Evolutionary conservation across 345 rosid species (phyloP).

Genomic region (Rhodamnia argentea): DNA sequence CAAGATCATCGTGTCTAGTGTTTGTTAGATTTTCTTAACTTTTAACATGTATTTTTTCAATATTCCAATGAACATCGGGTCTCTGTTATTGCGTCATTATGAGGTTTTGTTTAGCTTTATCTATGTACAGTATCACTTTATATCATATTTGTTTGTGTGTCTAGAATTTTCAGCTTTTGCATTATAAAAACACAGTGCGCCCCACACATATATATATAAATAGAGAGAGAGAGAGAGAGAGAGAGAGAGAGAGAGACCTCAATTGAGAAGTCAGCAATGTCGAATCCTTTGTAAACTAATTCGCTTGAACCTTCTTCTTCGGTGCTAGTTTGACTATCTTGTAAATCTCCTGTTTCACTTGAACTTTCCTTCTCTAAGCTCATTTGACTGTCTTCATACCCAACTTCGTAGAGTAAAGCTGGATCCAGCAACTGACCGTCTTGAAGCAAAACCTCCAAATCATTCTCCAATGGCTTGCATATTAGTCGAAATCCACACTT

Average conservation of each 20-base stretch:
- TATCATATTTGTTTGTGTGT: background rate
- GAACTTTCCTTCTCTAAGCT: background rate
- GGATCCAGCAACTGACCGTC: background rate
- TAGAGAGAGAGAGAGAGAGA: background rate
- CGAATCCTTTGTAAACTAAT: background rate
- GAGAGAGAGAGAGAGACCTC: background rate
- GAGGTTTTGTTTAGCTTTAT: too few species aligned
- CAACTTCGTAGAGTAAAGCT: background rate
- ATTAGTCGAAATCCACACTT: background rate
- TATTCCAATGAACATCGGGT: too few species aligned
- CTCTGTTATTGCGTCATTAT: too few species aligned
- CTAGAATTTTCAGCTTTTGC: background rate
- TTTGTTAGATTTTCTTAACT: too few species aligned
- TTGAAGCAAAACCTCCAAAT: background rate
- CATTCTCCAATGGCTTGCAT: fast-evolving
- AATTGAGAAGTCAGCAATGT: background rate
- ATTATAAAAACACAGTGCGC: background rate
- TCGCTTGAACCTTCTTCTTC: background rate
- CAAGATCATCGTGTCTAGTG: too few species aligned
- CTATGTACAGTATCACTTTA: background rate
- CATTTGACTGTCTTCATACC: background rate
- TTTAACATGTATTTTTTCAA: too few species aligned
- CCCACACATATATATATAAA: background rate
- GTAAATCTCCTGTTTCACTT: background rate
- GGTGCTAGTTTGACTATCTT: background rate